A percentile compares a stretch with the other conserved stretches of the same genome.
Evolutionary conservation across 306 rosid genomes (phyloP).

Genomic region (Acmispon strigosus): DNA sequence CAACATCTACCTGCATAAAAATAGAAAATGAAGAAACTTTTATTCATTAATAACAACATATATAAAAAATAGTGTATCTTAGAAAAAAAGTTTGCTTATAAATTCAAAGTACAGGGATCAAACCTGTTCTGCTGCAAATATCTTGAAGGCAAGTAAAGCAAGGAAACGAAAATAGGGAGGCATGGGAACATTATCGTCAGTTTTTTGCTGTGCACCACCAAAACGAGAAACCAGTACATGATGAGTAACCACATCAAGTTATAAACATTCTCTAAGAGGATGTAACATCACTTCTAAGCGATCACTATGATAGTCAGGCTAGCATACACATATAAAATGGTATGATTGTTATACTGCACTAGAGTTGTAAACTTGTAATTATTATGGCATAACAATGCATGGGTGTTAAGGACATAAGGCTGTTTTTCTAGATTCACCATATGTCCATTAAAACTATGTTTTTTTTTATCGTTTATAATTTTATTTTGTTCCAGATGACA

Average conservation of each 20-base stretch:
- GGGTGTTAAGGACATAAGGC: neutral
- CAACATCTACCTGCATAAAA: slow-evolving; percentile 80
- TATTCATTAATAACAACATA: neutral
- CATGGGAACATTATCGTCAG: slow-evolving; percentile 65
- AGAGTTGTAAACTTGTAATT: neutral
- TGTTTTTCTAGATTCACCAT: neutral
- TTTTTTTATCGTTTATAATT: neutral
- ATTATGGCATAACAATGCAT: neutral
- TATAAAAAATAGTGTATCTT: neutral
- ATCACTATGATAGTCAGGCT: neutral
- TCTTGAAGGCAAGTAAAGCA: slow-evolving; percentile 88
- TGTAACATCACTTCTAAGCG: neutral
- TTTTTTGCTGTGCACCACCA: slow-evolving; percentile 44
- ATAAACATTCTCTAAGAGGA: neutral
- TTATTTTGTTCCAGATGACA: neutral
- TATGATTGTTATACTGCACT: neutral
- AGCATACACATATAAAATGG: neutral
- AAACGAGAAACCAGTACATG: neutral
- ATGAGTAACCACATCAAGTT: neutral
- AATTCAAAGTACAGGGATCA: slow-evolving; percentile 9
- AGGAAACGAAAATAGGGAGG: slow-evolving; percentile 87
- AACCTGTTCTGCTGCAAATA: slow-evolving; percentile 86
- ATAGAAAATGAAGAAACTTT: slow-evolving; percentile 9
- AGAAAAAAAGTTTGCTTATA: neutral
- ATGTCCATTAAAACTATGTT: neutral